Evolutionary conservation across 2,329 filamentous ascomycete species (phyloP).

Genomic region (Passalora sequoiae): DNA sequence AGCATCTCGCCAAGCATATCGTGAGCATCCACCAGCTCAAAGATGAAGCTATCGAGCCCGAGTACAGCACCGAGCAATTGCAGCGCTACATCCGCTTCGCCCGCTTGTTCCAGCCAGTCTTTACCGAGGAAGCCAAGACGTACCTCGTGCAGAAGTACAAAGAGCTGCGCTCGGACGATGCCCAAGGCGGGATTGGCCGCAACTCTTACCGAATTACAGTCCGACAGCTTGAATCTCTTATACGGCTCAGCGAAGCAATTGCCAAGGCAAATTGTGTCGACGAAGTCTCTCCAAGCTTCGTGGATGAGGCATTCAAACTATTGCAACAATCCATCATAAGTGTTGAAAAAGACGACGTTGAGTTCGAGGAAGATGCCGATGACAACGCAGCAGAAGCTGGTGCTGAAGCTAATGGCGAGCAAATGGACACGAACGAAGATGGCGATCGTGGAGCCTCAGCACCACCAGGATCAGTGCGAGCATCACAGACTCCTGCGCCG

Average conservation of each 20-base stretch:
- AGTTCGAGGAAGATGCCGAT: conserved; percentile 73
- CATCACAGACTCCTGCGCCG: conserved; percentile 39
- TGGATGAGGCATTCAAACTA: conserved; percentile 85
- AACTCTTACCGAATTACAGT: conserved; percentile 98
- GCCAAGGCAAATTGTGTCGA: conserved; percentile 96
- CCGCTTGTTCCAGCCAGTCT: conserved; percentile 86
- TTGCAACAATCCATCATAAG: conserved; percentile 93
- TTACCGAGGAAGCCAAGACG: conserved; percentile 79
- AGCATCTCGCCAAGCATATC: conserved; percentile 89
- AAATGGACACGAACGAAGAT: conserved; percentile 45
- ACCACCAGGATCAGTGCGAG: conserved; percentile 39
- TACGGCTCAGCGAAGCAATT: conserved; percentile 93
- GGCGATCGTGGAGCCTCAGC: no score
- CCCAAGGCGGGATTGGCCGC: conserved; percentile 85
- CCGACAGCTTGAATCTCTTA: conserved; percentile 90
- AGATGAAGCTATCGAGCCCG: conserved; percentile 83
- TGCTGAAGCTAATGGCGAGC: conserved; percentile 40
- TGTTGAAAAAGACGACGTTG: conserved; percentile 95
- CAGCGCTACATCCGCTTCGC: conserved; percentile 97
- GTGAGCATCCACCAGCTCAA: conserved; percentile 88
- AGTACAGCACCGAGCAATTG: conserved; percentile 92
- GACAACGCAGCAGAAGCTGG: conserved; percentile 36
- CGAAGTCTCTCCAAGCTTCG: conserved; percentile 78
- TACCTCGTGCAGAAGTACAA: conserved; percentile 91
- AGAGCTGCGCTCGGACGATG: conserved; percentile 86